phyloP scores from a whole-genome alignment of 805 yeast genomes.

The Torulaspora delbrueckii region DNA sequence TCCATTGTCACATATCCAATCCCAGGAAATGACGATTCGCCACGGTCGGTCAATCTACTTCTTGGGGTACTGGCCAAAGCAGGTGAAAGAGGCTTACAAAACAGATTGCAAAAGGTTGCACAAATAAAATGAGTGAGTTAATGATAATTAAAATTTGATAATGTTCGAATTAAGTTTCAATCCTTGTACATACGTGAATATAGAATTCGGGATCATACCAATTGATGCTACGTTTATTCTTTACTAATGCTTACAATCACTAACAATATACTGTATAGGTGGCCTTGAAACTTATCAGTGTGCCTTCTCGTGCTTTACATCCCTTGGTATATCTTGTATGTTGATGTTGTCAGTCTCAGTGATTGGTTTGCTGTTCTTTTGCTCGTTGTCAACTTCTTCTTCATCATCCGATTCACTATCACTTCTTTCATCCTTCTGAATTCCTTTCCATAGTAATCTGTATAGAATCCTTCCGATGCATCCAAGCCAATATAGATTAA shows the following conservation, averaged over 20 bases:
- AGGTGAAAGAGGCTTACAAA: constrained; percentile 69
- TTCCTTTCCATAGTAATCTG: constrained; percentile 58
- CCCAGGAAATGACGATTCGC: constrained; percentile 92
- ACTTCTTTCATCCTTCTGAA: constrained; percentile 75
- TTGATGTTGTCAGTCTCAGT: constrained; percentile 30
- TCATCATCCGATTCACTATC: constrained; percentile 67
- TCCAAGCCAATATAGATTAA: constrained; percentile 83
- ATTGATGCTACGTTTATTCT: background rate
- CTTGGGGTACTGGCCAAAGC: constrained; percentile 81
- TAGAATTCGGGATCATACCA: background rate
- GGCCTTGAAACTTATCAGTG: background rate
- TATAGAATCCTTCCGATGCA: constrained; percentile 72
- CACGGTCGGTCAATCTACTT: constrained; percentile 73
- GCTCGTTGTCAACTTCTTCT: constrained; percentile 34
- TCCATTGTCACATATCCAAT: constrained; percentile 86
- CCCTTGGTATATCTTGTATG: constrained; percentile 8
- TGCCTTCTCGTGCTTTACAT: constrained; percentile 18
- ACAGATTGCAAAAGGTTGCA: constrained; percentile 42
- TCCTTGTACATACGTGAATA: constrained; percentile 3
- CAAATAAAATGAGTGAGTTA: constrained; percentile 38
- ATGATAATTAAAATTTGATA: constrained; percentile 80
- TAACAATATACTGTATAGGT: background rate
- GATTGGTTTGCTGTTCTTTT: constrained; percentile 13
- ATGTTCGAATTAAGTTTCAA: constrained; percentile 38
- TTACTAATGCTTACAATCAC: constrained; percentile 3